Conservation (phyloP, 2,329 filamentous ascomycete species). For the Colletotrichum chlorophyti region DNA sequence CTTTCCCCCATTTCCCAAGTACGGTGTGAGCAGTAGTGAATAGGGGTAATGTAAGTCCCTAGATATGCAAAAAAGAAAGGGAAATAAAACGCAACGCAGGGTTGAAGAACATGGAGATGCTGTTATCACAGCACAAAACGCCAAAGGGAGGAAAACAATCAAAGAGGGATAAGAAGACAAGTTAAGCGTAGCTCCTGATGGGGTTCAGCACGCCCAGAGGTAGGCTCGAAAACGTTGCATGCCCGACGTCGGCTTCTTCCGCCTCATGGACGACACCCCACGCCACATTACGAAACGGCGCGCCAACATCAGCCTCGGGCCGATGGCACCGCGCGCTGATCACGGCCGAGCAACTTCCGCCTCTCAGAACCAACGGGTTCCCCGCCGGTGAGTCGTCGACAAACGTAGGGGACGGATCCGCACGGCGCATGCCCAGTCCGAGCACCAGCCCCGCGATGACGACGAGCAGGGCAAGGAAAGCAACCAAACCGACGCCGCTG, state of each 20-base stretch:
- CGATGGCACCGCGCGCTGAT: slow-evolving; percentile 56
- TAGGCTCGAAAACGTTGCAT: slow-evolving; percentile 52
- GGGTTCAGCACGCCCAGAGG: slow-evolving; percentile 41
- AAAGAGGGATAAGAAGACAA: too few species aligned
- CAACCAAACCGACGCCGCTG: slow-evolving; percentile 49
- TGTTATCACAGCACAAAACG: too few species aligned
- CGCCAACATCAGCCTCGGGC: slow-evolving; percentile 35
- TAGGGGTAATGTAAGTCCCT: too few species aligned
- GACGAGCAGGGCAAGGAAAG: slow-evolving; percentile 48
- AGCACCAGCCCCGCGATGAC: slow-evolving; percentile 42
- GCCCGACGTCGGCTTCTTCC: slow-evolving; percentile 45
- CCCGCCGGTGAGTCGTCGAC: slow-evolving; percentile 45
- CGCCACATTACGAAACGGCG: slow-evolving; percentile 45
- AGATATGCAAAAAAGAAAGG: too few species aligned
- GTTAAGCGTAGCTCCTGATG: slow-evolving; percentile 47
- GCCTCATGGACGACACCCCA: slow-evolving; percentile 55
- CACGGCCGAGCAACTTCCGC: slow-evolving; percentile 59
- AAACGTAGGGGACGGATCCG: slow-evolving; percentile 41
- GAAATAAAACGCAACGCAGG: too few species aligned
- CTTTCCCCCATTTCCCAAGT: too few species aligned
- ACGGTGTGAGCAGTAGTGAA: too few species aligned
- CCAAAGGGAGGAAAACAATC: too few species aligned
- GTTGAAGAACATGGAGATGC: too few species aligned
- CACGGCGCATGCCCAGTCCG: slow-evolving; percentile 47
- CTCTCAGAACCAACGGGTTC: slow-evolving; percentile 56